These are phyloP conservation scores for Xylaria sp. DNA, from an alignment of 2,329 filamentous ascomycete genomes.

Conservation along the genomic window DNA sequence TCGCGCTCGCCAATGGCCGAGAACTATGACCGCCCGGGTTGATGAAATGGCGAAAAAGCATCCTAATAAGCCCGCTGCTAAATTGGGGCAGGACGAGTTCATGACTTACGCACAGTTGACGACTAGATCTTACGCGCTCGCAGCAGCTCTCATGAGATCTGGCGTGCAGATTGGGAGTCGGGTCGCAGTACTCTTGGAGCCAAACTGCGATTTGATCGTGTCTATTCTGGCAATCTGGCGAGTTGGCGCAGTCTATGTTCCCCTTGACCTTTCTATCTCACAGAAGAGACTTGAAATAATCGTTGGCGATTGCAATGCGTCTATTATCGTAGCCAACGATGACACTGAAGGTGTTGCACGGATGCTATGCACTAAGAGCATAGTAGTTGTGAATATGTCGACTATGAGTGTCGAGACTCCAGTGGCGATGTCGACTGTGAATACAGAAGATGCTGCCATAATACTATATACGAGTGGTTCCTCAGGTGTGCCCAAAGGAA, in stretches of 20 bases:
- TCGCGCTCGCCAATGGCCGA: too few species aligned
- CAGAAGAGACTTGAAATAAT: conserved; percentile 38
- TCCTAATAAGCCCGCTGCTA: neutral
- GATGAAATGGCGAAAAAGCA: neutral
- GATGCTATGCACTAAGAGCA: neutral
- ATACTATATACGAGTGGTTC: conserved; percentile 37
- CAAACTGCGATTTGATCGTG: conserved; percentile 38
- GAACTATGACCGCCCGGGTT: neutral
- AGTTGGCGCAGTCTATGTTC: conserved; percentile 33
- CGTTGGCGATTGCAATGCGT: conserved; percentile 38
- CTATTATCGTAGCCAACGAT: conserved; percentile 36
- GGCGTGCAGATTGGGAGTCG: conserved; percentile 40
- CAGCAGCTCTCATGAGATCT: neutral
- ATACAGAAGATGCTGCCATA: neutral
- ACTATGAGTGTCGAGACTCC: neutral
- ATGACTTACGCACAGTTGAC: neutral
- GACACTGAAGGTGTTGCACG: neutral
- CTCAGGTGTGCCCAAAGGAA: conserved; percentile 44
- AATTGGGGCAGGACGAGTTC: neutral
- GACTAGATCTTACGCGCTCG: neutral
- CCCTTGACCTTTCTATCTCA: conserved; percentile 42
- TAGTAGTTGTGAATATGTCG: neutral
- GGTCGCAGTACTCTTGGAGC: conserved; percentile 44
- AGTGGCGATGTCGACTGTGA: neutral
- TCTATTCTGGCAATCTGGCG: conserved; percentile 44